Evolutionary conservation across 768 basidiomycete genomes (phyloP).

Genomic region (Lactarius psammicola): DNA sequence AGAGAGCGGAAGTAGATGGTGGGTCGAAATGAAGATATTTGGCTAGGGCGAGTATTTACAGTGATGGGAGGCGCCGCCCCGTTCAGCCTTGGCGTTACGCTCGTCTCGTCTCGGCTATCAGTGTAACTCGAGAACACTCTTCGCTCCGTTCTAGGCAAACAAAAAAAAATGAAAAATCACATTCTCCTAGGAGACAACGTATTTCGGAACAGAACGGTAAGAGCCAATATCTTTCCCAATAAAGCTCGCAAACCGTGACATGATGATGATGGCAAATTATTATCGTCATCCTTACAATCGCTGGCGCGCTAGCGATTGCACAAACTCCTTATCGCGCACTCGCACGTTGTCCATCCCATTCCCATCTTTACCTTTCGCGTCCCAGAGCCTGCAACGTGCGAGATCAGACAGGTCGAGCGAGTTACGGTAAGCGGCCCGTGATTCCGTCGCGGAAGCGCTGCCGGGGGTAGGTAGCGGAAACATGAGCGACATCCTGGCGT

Average conservation of each 20-base stretch:
- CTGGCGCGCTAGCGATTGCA: background rate
- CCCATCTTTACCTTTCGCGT: background rate
- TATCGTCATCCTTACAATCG: background rate
- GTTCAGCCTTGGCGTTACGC: background rate
- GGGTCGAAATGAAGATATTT: background rate
- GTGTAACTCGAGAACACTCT: background rate
- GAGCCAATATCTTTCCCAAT: background rate
- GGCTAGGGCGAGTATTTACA: no score
- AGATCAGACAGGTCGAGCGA: slow-evolving; percentile 2
- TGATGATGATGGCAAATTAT: no score
- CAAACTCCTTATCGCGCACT: background rate
- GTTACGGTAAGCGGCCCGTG: background rate
- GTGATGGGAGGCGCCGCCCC: no score
- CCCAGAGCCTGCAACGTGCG: background rate
- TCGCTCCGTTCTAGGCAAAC: background rate
- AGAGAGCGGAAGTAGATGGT: background rate
- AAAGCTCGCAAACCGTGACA: background rate
- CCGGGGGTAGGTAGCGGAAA: background rate
- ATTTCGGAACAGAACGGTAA: background rate
- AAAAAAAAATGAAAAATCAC: background rate
- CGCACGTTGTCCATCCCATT: background rate
- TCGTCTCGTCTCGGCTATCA: background rate
- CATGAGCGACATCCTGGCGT: background rate
- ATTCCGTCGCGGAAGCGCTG: background rate
- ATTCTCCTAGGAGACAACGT: background rate